Evolutionary conservation across 2,329 filamentous ascomycete genomes (phyloP), one percentile per base, ranked within the genome.

Genomic region (Alternaria atra): DNA sequence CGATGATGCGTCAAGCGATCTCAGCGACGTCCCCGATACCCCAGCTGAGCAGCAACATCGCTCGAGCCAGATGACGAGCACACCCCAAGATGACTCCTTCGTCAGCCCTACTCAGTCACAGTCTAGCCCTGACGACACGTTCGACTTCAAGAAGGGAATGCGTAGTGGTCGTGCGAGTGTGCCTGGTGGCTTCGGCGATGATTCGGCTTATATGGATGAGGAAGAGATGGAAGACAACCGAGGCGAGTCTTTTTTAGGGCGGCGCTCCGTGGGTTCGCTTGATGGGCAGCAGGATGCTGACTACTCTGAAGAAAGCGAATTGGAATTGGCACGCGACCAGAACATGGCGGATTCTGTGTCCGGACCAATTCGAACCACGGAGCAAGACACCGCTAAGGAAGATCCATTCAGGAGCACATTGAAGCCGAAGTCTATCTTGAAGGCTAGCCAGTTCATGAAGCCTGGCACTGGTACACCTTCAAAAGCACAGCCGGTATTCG

Each of bases 211-310:
- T 65, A 84, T 86, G 57, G 66, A 71, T 8, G 86, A 88, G 23
- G 82, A 86, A 55, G 86, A 89, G 56, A 86, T 87, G 47, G 82
- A 86, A 52, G 65, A 75, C 46, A 69, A 65, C 54, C 70, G 47
- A 13, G 63, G 61, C 68, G 84, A 88, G 87, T 92, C 91, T 94
- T 94, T 95, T 94, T 94, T 94, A 91, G 92, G 90, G 87, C 86
- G 90, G 84, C 89, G 91, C 89, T 94, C 91, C 89, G 90, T 89
- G 89, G 91, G 90, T 91, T 91, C 89, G 81, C 84, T 85, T 82
- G 83, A 84, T 77, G 81, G 75, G 74, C 81, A 79, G 80, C 80
- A 89, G 66, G 89, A 90, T 76, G 87, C 89, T 79, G 85, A 87
- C 77, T 81, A 80, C 76, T 82, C 79, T 71, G 86, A 89, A 79